Conservation (phyloP, 495 filamentous ascomycete species). For the Sporormia fimetaria region DNA sequence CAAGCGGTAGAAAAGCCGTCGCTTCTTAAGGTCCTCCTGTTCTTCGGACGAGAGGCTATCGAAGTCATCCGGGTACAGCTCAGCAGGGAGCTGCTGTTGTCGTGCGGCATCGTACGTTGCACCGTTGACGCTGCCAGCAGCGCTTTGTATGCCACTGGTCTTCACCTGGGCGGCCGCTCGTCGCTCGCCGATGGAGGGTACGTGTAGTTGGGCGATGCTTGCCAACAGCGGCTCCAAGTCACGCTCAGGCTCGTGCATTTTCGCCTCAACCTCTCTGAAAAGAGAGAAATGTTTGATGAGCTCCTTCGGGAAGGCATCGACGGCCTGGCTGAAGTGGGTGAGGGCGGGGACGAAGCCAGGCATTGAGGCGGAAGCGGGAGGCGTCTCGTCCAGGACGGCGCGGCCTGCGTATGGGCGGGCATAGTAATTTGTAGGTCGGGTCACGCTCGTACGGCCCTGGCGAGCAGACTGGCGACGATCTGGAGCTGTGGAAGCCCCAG, state of each 20-base stretch:
- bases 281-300: conserved; percentile 89
- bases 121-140: conserved; percentile 23
- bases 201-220: conserved; percentile 34
- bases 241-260: conserved; percentile 66
- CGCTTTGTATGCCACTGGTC: conserved; percentile 18
- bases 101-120: conserved; percentile 20
- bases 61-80: conserved; percentile 32
- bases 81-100: conserved; percentile 36
- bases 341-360: conserved; percentile 82
- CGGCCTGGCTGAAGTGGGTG: conserved; percentile 85
- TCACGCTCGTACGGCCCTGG: conserved; percentile 51
- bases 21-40: conserved; percentile 44
- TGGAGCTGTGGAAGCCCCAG: conserved; percentile 19
- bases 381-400: conserved; percentile 23
- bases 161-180: conserved; percentile 23
- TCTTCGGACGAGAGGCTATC: conserved; percentile 15
- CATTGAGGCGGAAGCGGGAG: conserved; percentile 32
- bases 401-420: conserved; percentile 41
- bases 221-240: conserved; percentile 59
- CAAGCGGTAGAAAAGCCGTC: conserved; percentile 49
- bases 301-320: conserved; percentile 85
- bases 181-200: conserved; percentile 36
- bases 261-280: conserved; percentile 94
- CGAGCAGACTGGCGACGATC: conserved; percentile 45
- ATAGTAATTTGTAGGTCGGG: conserved; percentile 47